Evolutionary conservation across 2,329 filamentous ascomycete genomes (phyloP).

Genomic region (Hawksworthiomyces lignivorus): DNA sequence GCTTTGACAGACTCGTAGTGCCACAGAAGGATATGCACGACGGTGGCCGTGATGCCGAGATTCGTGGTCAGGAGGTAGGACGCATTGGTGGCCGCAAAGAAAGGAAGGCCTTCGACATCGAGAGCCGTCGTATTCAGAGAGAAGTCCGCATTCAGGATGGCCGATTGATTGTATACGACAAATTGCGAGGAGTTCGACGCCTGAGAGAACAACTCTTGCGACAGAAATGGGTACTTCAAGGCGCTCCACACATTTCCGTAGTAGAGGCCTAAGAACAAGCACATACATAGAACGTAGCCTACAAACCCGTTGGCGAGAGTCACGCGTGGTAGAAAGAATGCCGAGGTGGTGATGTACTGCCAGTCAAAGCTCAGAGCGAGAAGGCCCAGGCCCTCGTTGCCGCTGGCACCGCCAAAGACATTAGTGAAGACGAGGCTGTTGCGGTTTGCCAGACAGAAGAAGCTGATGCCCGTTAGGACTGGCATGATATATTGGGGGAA

Average conservation of each 20-base stretch:
- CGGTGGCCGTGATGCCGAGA: slow-evolving; percentile 35
- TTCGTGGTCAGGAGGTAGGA: slow-evolving; percentile 35
- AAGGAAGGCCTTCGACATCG: slow-evolving; percentile 30
- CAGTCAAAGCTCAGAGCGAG: slow-evolving; percentile 34
- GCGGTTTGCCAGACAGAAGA: slow-evolving; percentile 39
- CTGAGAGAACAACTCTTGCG: slow-evolving; percentile 30
- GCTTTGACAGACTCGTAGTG: slow-evolving; percentile 30
- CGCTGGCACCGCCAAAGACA: slow-evolving; percentile 31
- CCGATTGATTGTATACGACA: slow-evolving; percentile 33
- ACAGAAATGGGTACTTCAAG: slow-evolving; percentile 25
- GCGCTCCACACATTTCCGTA: slow-evolving; percentile 33
- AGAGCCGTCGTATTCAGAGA: slow-evolving; percentile 28
- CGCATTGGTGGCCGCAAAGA: slow-evolving; percentile 31
- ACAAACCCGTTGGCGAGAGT: slow-evolving; percentile 31
- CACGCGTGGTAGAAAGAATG: slow-evolving; percentile 30
- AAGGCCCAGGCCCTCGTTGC: slow-evolving; percentile 31
- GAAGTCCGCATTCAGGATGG: slow-evolving; percentile 31
- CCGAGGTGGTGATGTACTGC: slow-evolving; percentile 32
- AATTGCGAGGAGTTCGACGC: slow-evolving; percentile 27
- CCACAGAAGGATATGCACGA: slow-evolving; percentile 35
- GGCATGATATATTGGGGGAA: slow-evolving; percentile 40
- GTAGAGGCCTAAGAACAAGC: slow-evolving; percentile 30
- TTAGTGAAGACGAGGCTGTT: slow-evolving; percentile 30
- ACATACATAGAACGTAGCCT: slow-evolving; percentile 29
- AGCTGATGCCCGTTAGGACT: slow-evolving; percentile 28